These are phyloP conservation scores for Saussurea involucrata DNA, from an alignment of 129 eudicot genomes.

Conservation along the genomic window DNA sequence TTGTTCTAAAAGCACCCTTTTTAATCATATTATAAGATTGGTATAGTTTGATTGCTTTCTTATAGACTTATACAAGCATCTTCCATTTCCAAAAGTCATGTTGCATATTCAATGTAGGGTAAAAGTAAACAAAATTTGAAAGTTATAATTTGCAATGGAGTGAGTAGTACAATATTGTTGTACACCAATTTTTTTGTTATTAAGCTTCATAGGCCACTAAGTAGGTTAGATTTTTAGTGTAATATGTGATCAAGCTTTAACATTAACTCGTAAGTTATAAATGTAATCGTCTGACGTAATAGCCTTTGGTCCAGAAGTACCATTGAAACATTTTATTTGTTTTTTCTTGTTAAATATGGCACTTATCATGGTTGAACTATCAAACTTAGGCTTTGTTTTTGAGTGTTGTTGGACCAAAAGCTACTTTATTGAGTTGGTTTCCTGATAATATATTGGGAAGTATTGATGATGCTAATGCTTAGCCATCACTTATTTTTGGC, in stretches of 20 bases:
- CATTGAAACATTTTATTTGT: background rate
- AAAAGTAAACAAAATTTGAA: background rate
- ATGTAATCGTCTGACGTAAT: background rate
- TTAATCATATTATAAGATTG: background rate
- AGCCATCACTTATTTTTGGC: background rate
- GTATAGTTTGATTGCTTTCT: background rate
- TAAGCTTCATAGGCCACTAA: background rate
- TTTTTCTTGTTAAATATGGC: background rate
- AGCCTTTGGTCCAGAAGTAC: background rate
- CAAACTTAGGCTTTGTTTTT: background rate
- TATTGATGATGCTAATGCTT: background rate
- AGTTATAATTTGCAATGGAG: background rate
- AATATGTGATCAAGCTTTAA: background rate
- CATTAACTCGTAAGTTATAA: background rate
- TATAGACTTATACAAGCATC: background rate
- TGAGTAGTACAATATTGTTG: background rate
- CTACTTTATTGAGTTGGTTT: background rate
- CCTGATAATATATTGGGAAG: background rate
- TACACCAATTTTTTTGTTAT: background rate
- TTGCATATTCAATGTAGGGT: background rate
- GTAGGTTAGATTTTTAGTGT: background rate
- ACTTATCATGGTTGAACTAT: background rate
- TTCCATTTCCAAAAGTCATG: background rate
- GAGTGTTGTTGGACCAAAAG: background rate
- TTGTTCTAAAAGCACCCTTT: background rate